Percentiles rank a stretch among this genome's conserved stretches.
Conservation (phyloP, 2,329 filamentous ascomycete genomes). For the Microdochium nivale region DNA sequence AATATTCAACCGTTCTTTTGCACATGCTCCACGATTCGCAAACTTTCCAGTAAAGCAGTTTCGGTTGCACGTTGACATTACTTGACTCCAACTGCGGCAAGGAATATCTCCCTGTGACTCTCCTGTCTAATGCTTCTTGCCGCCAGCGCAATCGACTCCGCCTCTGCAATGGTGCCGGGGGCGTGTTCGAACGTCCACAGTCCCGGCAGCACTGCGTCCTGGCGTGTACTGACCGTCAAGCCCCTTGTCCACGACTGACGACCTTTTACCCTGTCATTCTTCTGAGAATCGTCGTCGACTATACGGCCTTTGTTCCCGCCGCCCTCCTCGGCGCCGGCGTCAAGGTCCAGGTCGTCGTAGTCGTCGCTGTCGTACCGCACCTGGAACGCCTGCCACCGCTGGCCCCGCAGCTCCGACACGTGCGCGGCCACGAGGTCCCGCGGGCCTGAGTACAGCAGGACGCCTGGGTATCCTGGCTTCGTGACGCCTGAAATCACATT, state of each 20-base stretch:
- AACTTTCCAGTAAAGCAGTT: too few relatives aligned
- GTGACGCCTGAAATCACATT: conserved; percentile 7
- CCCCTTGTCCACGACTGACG: background rate
- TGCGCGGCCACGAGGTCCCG: conserved; percentile 7
- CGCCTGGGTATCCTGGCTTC: conserved; percentile 12
- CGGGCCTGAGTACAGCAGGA: conserved; percentile 10
- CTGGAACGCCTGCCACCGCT: conserved; percentile 14
- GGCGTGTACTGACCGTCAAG: background rate
- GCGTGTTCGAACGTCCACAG: conserved; percentile 10
- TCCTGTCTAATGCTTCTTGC: conserved; percentile 6
- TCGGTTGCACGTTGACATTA: background rate
- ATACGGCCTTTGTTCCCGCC: background rate
- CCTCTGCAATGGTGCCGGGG: conserved; percentile 7
- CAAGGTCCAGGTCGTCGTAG: background rate
- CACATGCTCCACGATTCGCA: background rate
- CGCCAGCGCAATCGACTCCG: conserved; percentile 10
- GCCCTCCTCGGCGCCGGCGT: background rate
- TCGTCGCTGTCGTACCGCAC: conserved; percentile 10
- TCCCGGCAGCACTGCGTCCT: background rate
- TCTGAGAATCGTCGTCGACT: background rate
- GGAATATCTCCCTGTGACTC: conserved; percentile 7
- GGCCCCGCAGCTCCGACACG: conserved; percentile 7
- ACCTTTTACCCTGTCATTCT: background rate
- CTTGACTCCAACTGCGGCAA: conserved; percentile 11
- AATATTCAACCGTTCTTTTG: background rate